phyloP scores from a whole-genome alignment of 768 basidiomycete genomes.

The Rhodotorula babjevae region DNA sequence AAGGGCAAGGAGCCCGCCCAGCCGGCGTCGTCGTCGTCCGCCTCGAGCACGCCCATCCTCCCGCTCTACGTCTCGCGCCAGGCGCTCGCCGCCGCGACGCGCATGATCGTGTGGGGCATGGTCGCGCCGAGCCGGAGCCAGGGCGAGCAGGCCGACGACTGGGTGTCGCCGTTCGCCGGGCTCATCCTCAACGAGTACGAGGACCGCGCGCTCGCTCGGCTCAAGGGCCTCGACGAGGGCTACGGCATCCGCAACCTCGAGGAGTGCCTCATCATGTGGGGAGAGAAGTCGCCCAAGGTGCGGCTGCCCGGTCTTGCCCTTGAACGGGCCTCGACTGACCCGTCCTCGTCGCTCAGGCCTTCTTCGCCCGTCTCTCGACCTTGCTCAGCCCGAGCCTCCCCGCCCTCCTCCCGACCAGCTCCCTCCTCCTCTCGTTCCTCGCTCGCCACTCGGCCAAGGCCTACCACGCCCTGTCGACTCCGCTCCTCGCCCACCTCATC shows the following conservation, averaged over 20 bases:
- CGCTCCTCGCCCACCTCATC: slow-evolving; percentile 37
- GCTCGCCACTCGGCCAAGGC: slow-evolving; percentile 27
- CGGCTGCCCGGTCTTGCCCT: not conserved
- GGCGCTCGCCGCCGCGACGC: slow-evolving; percentile 18
- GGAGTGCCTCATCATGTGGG: slow-evolving; percentile 33
- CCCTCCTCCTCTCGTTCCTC: slow-evolving; percentile 35
- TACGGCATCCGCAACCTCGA: slow-evolving; percentile 35
- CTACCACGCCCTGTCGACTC: slow-evolving; percentile 30
- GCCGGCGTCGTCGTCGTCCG: not conserved
- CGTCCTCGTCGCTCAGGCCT: slow-evolving; percentile 8
- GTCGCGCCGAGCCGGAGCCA: not conserved
- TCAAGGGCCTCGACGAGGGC: slow-evolving; percentile 29
- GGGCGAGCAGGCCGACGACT: slow-evolving; percentile 6
- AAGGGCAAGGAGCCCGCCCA: slow-evolving; percentile 17
- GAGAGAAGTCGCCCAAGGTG: slow-evolving; percentile 26
- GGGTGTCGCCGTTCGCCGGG: slow-evolving; percentile 17
- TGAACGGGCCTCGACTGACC: not conserved
- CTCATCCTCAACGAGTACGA: slow-evolving; percentile 32
- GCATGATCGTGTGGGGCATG: slow-evolving; percentile 38
- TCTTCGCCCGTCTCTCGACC: slow-evolving; percentile 18
- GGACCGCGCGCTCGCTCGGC: slow-evolving; percentile 17
- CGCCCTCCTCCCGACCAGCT: slow-evolving; percentile 21
- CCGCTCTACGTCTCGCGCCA: slow-evolving; percentile 30
- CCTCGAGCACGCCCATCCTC: not conserved
- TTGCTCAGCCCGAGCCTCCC: slow-evolving; percentile 13